Evolutionary conservation across 768 basidiomycete genomes (phyloP).

Genomic region (Tylopilus sp.): DNA sequence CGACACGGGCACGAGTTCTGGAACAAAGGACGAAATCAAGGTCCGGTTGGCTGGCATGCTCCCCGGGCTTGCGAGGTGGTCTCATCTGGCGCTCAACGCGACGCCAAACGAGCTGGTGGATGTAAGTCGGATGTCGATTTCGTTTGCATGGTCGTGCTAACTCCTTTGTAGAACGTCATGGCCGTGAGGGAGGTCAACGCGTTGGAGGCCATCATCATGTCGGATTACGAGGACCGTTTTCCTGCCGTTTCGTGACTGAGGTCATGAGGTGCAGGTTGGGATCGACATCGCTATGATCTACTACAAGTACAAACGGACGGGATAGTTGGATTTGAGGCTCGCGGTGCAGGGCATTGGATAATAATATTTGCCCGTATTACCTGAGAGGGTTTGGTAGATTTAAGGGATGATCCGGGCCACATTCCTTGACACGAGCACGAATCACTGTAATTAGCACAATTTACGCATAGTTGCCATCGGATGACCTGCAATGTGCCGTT

Average conservation of each 20-base stretch:
- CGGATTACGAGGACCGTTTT: constrained; percentile 56
- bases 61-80: constrained; percentile 79
- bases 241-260: constrained; percentile 16
- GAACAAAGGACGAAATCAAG: constrained; percentile 38
- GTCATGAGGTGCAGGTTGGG: not conserved
- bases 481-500: too few species aligned
- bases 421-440: too few species aligned
- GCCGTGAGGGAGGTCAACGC: constrained; percentile 61
- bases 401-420: too few species aligned
- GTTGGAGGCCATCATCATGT: constrained; percentile 71
- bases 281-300: not conserved
- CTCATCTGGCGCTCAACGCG: constrained; percentile 59
- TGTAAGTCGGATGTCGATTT: constrained; percentile 45
- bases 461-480: too few species aligned
- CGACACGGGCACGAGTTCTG: constrained; percentile 8
- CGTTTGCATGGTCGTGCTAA: constrained; percentile 1
- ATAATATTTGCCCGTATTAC: too few species aligned
- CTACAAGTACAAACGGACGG: not conserved
- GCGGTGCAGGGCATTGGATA: too few species aligned
- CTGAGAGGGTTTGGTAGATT: too few species aligned
- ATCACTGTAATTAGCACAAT: too few species aligned
- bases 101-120: constrained; percentile 81
- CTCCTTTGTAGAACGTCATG: constrained; percentile 48
- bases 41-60: constrained; percentile 76
- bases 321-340: not conserved